Evolutionary conservation across 331 rosid genomes (phyloP).

Genomic region (Cydonia oblonga): DNA sequence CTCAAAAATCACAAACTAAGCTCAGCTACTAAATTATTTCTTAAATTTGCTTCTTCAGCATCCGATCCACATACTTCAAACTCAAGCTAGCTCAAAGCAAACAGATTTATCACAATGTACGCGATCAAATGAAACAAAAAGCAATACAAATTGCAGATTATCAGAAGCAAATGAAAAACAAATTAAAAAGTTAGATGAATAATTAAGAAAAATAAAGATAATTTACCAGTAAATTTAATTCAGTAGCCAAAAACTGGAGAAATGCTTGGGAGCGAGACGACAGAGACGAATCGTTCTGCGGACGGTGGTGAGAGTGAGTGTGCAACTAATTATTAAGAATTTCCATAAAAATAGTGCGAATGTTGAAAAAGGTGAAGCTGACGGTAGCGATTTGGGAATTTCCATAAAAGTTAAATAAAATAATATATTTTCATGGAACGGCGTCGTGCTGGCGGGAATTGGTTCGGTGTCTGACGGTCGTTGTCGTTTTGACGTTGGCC

Average conservation of each 20-base stretch:
- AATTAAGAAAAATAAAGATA: not conserved
- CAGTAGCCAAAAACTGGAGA: slow-evolving; percentile 16
- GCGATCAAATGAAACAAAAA: not conserved
- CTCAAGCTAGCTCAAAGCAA: slow-evolving; percentile 21
- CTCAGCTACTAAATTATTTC: not conserved
- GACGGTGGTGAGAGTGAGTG: not conserved
- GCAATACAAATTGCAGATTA: not conserved
- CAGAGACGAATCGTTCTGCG: slow-evolving; percentile 2
- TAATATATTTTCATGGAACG: slow-evolving; percentile 12
- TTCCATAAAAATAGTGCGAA: not conserved
- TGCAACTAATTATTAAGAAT: not conserved
- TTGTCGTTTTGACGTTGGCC: slow-evolving; percentile 4
- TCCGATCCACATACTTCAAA: slow-evolving; percentile 48
- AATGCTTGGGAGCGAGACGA: slow-evolving; percentile 16
- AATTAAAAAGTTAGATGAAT: not conserved
- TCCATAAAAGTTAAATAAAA: not conserved
- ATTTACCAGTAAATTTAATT: slow-evolving; percentile 2
- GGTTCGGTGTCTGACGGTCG: not conserved
- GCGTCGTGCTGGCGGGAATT: slow-evolving; percentile 8
- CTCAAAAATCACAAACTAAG: not conserved
- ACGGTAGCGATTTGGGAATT: slow-evolving; percentile 13
- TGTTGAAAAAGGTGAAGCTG: slow-evolving; percentile 4
- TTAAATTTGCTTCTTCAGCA: not conserved
- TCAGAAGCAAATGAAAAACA: not conserved
- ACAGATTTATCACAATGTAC: slow-evolving; percentile 11